phyloP scores from a whole-genome alignment of 768 basidiomycete species.

The Gyrodon lividus region DNA sequence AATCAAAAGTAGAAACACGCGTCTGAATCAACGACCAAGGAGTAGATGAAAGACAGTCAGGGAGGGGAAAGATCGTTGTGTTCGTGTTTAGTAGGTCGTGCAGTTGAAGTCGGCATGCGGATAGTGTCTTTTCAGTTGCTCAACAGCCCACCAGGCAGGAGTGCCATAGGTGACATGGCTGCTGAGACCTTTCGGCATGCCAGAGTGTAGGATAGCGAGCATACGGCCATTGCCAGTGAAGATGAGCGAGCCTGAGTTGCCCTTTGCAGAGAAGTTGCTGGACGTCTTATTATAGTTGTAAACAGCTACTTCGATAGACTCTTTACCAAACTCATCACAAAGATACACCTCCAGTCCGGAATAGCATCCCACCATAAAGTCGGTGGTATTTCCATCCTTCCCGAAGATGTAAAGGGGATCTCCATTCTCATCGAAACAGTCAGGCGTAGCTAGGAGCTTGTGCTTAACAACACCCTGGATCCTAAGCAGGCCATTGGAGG shows the following conservation, averaged over 20 bases:
- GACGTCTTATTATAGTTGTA: slow-evolving; percentile 33
- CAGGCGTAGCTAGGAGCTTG: slow-evolving; percentile 30
- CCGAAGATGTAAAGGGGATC: slow-evolving; percentile 30
- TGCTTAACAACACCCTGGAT: slow-evolving; percentile 24
- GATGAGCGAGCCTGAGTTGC: slow-evolving; percentile 44
- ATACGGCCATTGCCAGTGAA: slow-evolving; percentile 33
- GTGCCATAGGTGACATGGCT: slow-evolving; percentile 39
- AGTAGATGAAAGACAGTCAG: not conserved
- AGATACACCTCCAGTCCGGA: slow-evolving; percentile 32
- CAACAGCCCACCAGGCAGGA: slow-evolving; percentile 32
- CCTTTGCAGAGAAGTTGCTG: slow-evolving; percentile 34
- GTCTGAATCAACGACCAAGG: not conserved
- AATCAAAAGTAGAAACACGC: not conserved
- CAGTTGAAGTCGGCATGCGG: slow-evolving; percentile 3
- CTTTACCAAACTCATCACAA: slow-evolving; percentile 16
- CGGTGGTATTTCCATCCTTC: slow-evolving; percentile 36
- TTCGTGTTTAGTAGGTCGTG: not conserved
- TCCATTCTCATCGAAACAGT: slow-evolving; percentile 26
- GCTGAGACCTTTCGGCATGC: slow-evolving; percentile 23
- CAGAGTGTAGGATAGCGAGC: slow-evolving; percentile 35
- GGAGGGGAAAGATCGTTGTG: not conserved
- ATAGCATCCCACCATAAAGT: slow-evolving; percentile 34
- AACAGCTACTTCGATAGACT: slow-evolving; percentile 35
- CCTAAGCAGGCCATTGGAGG: slow-evolving; percentile 30
- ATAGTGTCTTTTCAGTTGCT: slow-evolving; percentile 21